Percentiles rank a stretch among this genome's conserved stretches.
phyloP scores from a whole-genome alignment of 2,329 filamentous ascomycete genomes.

The Diaporthe capsici region DNA sequence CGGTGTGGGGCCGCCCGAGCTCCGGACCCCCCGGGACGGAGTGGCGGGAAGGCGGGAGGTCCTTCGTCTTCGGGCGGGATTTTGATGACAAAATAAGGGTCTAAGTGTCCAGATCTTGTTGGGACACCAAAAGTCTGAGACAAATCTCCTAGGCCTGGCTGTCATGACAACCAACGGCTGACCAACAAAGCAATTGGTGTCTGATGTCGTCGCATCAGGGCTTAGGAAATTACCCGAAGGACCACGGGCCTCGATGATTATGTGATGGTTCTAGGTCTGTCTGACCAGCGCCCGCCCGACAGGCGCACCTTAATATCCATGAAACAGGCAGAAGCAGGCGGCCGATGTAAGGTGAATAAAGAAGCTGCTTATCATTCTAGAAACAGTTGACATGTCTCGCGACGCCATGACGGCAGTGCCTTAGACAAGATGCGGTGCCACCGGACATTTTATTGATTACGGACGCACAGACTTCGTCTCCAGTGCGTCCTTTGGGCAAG shows the following conservation, averaged over 20 bases:
- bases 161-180: constrained; percentile 10
- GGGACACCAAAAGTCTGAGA: background rate
- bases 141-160: background rate
- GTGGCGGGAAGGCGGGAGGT: background rate
- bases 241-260: background rate
- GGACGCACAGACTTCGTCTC: constrained; percentile 5
- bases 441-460: constrained; percentile 16
- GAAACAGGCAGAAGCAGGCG: constrained; percentile 22
- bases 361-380: constrained; percentile 19
- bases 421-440: constrained; percentile 10
- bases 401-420: background rate
- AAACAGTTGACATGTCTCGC: constrained; percentile 20
- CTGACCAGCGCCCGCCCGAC: background rate
- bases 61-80: background rate
- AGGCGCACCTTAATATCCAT: constrained; percentile 11
- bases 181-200: background rate
- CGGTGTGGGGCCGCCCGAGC: constrained; percentile 10
- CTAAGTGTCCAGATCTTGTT: background rate
- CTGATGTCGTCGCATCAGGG: background rate
- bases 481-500: background rate
- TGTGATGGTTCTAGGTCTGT: constrained; percentile 7
- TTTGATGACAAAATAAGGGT: background rate
- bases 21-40: constrained; percentile 14
- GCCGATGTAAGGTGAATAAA: constrained; percentile 3
- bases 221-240: constrained; percentile 26